Base-by-base conservation (phyloP, 2,329 filamentous ascomycete species). In the Colletotrichum tofieldiae region DNA sequence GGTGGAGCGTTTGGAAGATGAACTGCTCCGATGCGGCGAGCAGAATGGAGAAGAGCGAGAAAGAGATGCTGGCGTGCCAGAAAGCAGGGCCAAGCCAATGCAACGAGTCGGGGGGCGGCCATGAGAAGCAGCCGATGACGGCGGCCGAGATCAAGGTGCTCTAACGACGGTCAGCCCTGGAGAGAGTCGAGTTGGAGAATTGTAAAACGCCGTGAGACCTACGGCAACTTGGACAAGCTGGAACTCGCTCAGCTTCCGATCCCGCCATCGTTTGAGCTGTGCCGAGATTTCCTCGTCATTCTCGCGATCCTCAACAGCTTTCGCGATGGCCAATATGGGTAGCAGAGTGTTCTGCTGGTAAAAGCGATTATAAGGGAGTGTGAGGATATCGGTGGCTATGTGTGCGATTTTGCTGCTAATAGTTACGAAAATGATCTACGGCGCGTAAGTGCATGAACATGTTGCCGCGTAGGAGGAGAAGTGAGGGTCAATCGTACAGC, bases 111-210 rank as follows among this genome's bases (percentile, higher is more conserved):
- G 71, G 73, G 1, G 71, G 26, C 18, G 65, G 65, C 78, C 78
- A 79, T 3, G 78, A 79, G 67, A 78, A 78, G 54, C 74, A 77
- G 16, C 76, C 77, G 47, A 78, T 79, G 18, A 78, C 77, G 8
- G 77, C 76, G 5, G 76, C 76, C 1, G 77, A 75, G 3, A 78
- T 70, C 4, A 79, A 73, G 6, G 77, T 77, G 11, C 72, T 72
- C 77, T 78, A 11, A 12, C 7, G 14, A 18, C 6, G 35, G 47
- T 70, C 4, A 72, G 60, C 29, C 5, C 32, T 8, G 11, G 52
- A 5, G 18, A 54, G 12, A 32, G 6, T 37, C 32, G 20, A 37
- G n/a, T 23, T 16, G 32, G 14, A 18, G 16, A 20, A 23, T 5
- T 5, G 26, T 43, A 32, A 9, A 8, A 0, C 11, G 23, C 37